Percentiles rank a stretch among this genome's conserved stretches.
phyloP scores from a whole-genome alignment of 2,329 filamentous ascomycete genomes.

The Herpotrichia juniperi region DNA sequence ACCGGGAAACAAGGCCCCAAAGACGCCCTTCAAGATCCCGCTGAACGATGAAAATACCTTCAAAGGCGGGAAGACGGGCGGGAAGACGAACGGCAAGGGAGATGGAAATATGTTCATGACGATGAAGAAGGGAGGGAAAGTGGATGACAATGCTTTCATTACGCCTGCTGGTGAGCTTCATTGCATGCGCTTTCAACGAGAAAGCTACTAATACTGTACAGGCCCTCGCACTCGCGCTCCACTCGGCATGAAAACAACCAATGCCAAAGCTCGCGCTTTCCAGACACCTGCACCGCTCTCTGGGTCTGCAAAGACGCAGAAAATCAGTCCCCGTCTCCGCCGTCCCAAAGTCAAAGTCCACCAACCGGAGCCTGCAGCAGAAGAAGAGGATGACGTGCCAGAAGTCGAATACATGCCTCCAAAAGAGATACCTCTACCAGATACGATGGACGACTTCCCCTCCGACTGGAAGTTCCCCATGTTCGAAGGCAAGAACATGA shows the following conservation, averaged over 20 bases:
- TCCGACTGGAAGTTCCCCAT: constrained; percentile 58
- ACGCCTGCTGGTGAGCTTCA: constrained; percentile 74
- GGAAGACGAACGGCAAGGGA: constrained; percentile 62
- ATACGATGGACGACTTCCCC: constrained; percentile 73
- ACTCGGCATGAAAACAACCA: constrained; percentile 93
- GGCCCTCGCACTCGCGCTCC: constrained; percentile 76
- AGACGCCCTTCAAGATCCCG: constrained; percentile 79
- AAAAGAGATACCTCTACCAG: constrained; percentile 64
- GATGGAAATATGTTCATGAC: constrained; percentile 60
- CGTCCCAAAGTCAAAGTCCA: constrained; percentile 66
- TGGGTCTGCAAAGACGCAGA: constrained; percentile 65
- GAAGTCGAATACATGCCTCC: constrained; percentile 93
- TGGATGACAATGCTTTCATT: constrained; percentile 69
- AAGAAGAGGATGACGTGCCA: constrained; percentile 64
- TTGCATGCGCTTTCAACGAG: not conserved
- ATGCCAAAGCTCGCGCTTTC: constrained; percentile 77
- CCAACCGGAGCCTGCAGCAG: constrained; percentile 60
- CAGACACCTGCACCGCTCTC: constrained; percentile 70
- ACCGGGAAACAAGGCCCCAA: constrained; percentile 75
- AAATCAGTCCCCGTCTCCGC: constrained; percentile 65
- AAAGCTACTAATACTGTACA: constrained; percentile 35
- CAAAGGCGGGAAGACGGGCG: constrained; percentile 64
- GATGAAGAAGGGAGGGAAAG: constrained; percentile 59
- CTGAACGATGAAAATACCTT: constrained; percentile 85
- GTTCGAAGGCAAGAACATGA: constrained; percentile 60